These are phyloP conservation scores for Trichosanthes truncata DNA, from an alignment of 306 rosid genomes.

Conservation along the genomic window DNA sequence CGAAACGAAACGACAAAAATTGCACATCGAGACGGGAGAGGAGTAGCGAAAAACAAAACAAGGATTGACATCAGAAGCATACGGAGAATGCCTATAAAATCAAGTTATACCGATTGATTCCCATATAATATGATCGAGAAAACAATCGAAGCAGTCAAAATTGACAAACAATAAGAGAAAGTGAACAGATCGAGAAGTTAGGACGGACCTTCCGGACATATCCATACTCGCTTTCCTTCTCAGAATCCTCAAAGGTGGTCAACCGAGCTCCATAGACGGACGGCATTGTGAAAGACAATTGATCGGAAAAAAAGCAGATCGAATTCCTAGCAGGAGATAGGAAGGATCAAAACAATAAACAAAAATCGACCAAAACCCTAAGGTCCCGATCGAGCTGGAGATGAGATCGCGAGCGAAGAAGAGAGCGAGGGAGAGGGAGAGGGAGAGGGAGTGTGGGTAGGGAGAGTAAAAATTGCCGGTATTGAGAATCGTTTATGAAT, in stretches of 20 bases:
- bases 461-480: not conserved
- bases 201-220: slow-evolving; percentile 83
- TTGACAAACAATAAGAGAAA: not conserved
- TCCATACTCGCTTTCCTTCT: slow-evolving; percentile 99
- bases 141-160: not conserved
- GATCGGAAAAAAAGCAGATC: not conserved
- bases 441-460: no score
- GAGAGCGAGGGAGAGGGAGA: not conserved
- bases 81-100: not conserved
- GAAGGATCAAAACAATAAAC: not conserved
- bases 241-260: slow-evolving; percentile 91
- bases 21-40: not conserved
- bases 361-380: slow-evolving; percentile 6
- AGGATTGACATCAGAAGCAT: not conserved
- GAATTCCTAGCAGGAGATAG: not conserved
- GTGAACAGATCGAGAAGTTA: not conserved
- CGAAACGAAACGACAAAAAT: not conserved
- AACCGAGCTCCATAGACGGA: slow-evolving; percentile 77
- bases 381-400: slow-evolving; percentile 3
- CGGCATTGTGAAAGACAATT: slow-evolving; percentile 45
- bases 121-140: not conserved
- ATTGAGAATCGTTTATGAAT: not conserved
- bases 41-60: not conserved
- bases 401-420: not conserved
- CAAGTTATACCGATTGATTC: not conserved